phyloP scores from a whole-genome alignment of 1,284 basidiomycete species.

The Ganoderma lingzhi region DNA sequence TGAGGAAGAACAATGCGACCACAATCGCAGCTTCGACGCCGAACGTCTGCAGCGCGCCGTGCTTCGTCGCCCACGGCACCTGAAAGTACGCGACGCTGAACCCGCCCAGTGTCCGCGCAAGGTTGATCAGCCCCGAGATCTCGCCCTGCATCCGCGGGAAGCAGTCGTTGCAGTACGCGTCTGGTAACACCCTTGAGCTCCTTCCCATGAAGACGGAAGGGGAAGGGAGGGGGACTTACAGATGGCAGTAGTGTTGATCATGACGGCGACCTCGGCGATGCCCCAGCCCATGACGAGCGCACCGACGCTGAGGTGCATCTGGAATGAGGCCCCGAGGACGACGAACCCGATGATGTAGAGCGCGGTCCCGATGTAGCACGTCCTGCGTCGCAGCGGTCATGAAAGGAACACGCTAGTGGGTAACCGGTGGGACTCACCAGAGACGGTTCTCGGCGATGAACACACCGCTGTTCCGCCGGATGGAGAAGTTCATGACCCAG shows the following conservation, averaged over 20 bases:
- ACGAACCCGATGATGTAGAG: conserved; percentile 73
- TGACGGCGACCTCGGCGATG: conserved; percentile 63
- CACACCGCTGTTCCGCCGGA: conserved; percentile 69
- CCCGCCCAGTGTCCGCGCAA: conserved; percentile 64
- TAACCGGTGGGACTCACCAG: conserved; percentile 52
- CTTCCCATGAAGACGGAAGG: background rate
- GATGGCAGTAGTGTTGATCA: conserved; percentile 73
- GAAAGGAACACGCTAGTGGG: too few relatives aligned
- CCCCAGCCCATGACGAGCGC: conserved; percentile 76
- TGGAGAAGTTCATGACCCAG: conserved; percentile 63
- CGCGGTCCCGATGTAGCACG: conserved; percentile 68
- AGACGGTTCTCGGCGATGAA: conserved; percentile 77
- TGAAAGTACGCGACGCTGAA: conserved; percentile 74
- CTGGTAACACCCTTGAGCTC: conserved; percentile 38
- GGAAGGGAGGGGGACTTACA: conserved; percentile 50
- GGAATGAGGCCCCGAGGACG: conserved; percentile 63
- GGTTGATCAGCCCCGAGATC: conserved; percentile 66
- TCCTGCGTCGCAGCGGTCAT: conserved; percentile 48
- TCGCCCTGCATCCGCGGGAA: conserved; percentile 58
- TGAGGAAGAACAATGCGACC: conserved; percentile 56
- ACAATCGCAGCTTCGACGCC: conserved; percentile 68
- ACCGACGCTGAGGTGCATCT: conserved; percentile 62
- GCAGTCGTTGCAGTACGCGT: conserved; percentile 60
- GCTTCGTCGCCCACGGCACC: conserved; percentile 61
- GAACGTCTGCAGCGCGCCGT: conserved; percentile 65